Evolutionary conservation across 2,329 filamentous ascomycete species (phyloP).

Genomic region (Hawksworthiomyces lignivorus): DNA sequence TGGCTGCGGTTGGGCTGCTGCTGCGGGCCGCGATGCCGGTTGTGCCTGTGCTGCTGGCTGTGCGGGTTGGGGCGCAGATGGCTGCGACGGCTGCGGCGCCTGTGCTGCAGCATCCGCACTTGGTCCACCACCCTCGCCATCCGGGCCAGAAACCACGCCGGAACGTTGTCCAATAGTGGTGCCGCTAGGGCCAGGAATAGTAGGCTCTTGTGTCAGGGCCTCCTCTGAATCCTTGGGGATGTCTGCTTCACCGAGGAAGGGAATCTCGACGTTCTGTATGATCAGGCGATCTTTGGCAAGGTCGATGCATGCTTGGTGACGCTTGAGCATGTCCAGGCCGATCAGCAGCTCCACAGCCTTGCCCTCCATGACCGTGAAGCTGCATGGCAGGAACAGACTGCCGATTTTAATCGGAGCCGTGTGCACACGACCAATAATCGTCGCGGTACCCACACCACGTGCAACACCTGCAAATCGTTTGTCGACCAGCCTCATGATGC

Average conservation of each 20-base stretch:
- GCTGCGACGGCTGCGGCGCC: background rate
- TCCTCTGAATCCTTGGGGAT: constrained; percentile 81
- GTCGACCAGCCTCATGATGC: constrained; percentile 94
- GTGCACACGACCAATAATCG: constrained; percentile 90
- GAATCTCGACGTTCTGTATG: constrained; percentile 81
- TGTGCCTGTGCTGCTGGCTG: constrained; percentile 19
- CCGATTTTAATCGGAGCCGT: constrained; percentile 93
- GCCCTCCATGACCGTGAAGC: constrained; percentile 98
- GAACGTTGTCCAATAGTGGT: constrained; percentile 78
- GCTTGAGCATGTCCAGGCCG: constrained; percentile 92
- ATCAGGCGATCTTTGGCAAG: constrained; percentile 75
- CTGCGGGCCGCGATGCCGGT: constrained; percentile 17
- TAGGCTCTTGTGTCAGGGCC: constrained; percentile 68
- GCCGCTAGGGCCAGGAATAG: constrained; percentile 77
- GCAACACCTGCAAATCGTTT: constrained; percentile 87
- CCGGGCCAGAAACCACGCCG: constrained; percentile 60
- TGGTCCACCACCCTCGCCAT: background rate
- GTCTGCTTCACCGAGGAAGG: constrained; percentile 86
- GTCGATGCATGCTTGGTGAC: constrained; percentile 90
- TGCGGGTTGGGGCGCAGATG: constrained; percentile 11
- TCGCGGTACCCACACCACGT: constrained; percentile 86
- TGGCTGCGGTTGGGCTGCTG: constrained; percentile 18
- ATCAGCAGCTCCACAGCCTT: constrained; percentile 91
- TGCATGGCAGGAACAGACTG: constrained; percentile 77
- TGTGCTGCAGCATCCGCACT: background rate